Base-by-base conservation (phyloP, 495 filamentous ascomycete genomes). In the Chaetomidium leptoderma region DNA sequence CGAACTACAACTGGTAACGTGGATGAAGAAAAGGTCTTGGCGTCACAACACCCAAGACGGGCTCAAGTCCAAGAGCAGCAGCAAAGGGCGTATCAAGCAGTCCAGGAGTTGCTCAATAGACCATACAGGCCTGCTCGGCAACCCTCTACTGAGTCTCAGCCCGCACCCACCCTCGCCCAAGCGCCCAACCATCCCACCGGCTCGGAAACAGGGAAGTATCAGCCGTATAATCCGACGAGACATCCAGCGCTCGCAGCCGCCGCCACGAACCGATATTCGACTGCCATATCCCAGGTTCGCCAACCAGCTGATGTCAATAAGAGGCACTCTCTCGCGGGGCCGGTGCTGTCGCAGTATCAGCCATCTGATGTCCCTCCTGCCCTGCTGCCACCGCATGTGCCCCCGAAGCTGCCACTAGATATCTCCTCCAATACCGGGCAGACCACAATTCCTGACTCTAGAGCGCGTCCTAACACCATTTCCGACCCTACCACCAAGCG, bases 211-310 rank as follows among this genome's bases (percentile, higher is more conserved):
- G 53, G 40, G n/a, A 63, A 62, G 44, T 71, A 70, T 37, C 64
- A 70, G 44, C 69, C 73, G 11, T 74, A 69, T 53, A 72, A 69
- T 23, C 68, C 73, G 7, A 36, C 63, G 1, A 59, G 57, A 7
- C 55, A 46, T 6, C 36, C 53, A 24, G 24, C 19, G 16, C 46
- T 24, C 61, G 57, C 17, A 37, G 49, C 19, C 2, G 57, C 64
- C 13, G 47, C 37, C 29, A 16, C 48, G 59, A 14, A 61, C 61
- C 26, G 53, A 14, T 37, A 52, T 53, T 58, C 68, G 52, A 33
- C 8, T 16, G 19, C 46, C 30, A 49, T 59, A 27, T 23, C 39
- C 19, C 63, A 40, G 9, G 21, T 46, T 13, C 30, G 10, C 3
- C 55, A 51, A 4, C 37, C 53, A 9, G 39, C 30, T 23, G 30